Evolutionary conservation across 148 eudicot genomes (phyloP), one percentile per base, ranked within the genome.

Genomic region (Drosera capensis): DNA sequence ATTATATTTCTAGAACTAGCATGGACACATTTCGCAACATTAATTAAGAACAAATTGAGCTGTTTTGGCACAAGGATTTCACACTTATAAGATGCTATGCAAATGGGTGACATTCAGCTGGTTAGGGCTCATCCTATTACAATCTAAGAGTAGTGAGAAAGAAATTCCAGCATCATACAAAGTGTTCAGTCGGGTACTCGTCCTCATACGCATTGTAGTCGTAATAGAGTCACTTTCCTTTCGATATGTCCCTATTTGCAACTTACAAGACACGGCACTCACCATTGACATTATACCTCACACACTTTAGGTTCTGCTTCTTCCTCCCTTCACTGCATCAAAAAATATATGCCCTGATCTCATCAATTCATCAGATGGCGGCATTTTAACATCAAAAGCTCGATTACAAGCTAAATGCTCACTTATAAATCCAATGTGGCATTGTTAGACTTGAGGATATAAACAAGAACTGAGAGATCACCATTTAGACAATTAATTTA

Each of bases 121-220:
- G n/a, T n/a, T n/a, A n/a, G n/a, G n/a, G n/a, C n/a, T n/a, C n/a
- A n/a, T n/a, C n/a, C n/a, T n/a, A n/a, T n/a, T n/a, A n/a, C n/a
- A n/a, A n/a, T n/a, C n/a, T n/a, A n/a, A n/a, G n/a, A n/a, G n/a
- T n/a, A n/a, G n/a, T n/a, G n/a, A 34, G 38, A 34, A 34, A 15
- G 5, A 28, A 28, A 28, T 28, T 28, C 7, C 5, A 26, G 40
- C 3, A 29, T 61, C 60, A 88, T 23, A 90, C 82, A 67, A 90
- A 90, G 34, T 90, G 95, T 70, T 90, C 71, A 25, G 97, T 90
- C 29, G 97, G 97, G 38, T 90, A 90, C 49, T 90, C 99, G 36
- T 90, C 68, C 52, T 84, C 95, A 23, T 73, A 80, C 25, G 82
- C 99, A 45, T 84, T 90, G 72, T 90, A 90, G 43, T 90, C 95